A percentile compares a stretch with the other conserved stretches of the same genome.
These are phyloP conservation scores for Cucurbita ficifolia DNA, from an alignment of 306 rosid genomes.

Conservation along the genomic window DNA sequence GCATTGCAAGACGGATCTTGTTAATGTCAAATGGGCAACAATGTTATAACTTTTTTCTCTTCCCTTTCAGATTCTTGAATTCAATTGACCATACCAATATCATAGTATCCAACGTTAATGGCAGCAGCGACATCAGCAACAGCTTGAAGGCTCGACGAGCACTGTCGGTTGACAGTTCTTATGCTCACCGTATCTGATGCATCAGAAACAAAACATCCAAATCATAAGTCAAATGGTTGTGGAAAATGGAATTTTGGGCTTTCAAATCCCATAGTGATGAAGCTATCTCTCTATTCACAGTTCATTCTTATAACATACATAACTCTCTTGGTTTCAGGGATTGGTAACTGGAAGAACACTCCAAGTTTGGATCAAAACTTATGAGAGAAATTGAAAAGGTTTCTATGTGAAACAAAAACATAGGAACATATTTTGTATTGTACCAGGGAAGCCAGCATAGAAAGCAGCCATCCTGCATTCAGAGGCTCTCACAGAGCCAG, in stretches of 20 bases:
- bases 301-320: background rate
- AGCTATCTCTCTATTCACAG: background rate
- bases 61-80: background rate
- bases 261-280: background rate
- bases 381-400: background rate
- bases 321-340: background rate
- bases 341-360: background rate
- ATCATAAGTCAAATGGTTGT: conserved; percentile 4
- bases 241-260: background rate
- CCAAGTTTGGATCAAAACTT: background rate
- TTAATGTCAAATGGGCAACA: background rate
- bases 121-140: conserved; percentile 91
- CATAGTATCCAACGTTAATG: conserved; percentile 76
- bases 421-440: background rate
- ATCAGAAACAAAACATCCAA: background rate
- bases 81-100: conserved; percentile 41
- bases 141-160: conserved; percentile 95
- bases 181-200: conserved; percentile 60
- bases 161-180: conserved; percentile 84
- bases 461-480: conserved; percentile 93
- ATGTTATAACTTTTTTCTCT: background rate
- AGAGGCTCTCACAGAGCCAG: conserved; percentile 74
- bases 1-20: conserved; percentile 10
- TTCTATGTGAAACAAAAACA: background rate
- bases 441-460: conserved; percentile 89